Percentiles rank a stretch among this genome's conserved stretches.
phyloP scores from a whole-genome alignment of 805 yeast genomes.

The Teunomyces stri region DNA sequence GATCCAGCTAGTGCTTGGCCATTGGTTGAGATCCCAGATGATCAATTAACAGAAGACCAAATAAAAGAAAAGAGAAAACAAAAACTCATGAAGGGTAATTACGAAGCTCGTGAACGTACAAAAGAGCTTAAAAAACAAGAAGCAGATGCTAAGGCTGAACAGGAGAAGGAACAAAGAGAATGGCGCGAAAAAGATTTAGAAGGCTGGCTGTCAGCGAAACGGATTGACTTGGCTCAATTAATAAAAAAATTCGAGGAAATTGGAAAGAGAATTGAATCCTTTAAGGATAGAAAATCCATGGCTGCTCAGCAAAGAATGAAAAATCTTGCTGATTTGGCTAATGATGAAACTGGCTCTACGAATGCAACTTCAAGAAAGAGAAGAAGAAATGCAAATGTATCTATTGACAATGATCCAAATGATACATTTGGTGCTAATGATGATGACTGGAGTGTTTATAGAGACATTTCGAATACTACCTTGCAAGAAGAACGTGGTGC shows the following conservation, averaged over 20 bases:
- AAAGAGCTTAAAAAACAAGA: constrained; percentile 74
- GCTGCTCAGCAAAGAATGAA: constrained; percentile 95
- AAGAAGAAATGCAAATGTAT: constrained; percentile 48
- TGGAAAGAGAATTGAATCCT: constrained; percentile 66
- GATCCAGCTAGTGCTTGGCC: constrained; percentile 64
- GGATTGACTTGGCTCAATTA: constrained; percentile 57
- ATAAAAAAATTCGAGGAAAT: constrained; percentile 66
- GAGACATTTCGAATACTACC: constrained; percentile 72
- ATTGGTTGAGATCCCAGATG: constrained; percentile 80
- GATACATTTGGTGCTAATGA: constrained; percentile 95
- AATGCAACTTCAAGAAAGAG: constrained; percentile 50
- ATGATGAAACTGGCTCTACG: constrained; percentile 54
- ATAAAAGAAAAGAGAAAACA: constrained; percentile 86
- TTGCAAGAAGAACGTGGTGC: constrained; percentile 81
- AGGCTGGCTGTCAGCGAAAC: constrained; percentile 76
- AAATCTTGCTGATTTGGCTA: constrained; percentile 80
- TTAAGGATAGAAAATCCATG: constrained; percentile 83
- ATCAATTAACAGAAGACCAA: constrained; percentile 73
- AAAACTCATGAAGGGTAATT: constrained; percentile 75
- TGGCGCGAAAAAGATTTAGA: constrained; percentile 75
- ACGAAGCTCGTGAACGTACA: constrained; percentile 83
- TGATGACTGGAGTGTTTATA: constrained; percentile 91
- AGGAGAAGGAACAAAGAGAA: constrained; percentile 61
- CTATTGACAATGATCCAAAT: constrained; percentile 85
- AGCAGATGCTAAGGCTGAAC: constrained; percentile 56